A percentile compares a stretch with the other conserved stretches of the same genome.
phyloP scores from a whole-genome alignment of 2,329 filamentous ascomycete species.

The Neopestalotiopsis sp. region DNA sequence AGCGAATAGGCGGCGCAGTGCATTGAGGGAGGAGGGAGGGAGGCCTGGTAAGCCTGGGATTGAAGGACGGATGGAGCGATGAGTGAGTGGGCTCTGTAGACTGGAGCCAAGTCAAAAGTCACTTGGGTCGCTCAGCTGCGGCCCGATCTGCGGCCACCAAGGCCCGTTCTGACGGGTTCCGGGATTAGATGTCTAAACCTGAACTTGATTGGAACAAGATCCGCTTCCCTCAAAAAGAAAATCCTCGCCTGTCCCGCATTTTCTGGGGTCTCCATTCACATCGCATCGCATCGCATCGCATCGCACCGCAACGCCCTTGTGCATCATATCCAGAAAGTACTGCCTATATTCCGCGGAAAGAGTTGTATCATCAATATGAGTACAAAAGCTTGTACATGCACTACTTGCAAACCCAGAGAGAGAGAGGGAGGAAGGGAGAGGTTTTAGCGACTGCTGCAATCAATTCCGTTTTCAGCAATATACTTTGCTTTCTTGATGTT shows the following conservation, averaged over 20 bases:
- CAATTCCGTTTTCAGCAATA: too few relatives aligned
- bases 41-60: neutral
- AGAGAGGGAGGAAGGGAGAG: too few relatives aligned
- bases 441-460: too few relatives aligned
- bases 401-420: too few relatives aligned
- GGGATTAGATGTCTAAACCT: conserved; percentile 33
- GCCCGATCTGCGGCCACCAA: conserved; percentile 39
- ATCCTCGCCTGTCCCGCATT: conserved; percentile 2
- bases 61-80: neutral
- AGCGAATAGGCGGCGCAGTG: neutral
- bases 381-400: too few relatives aligned
- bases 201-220: conserved; percentile 36
- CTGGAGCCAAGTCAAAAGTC: conserved; percentile 31
- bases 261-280: neutral
- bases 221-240: conserved; percentile 20
- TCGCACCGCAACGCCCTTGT: conserved; percentile 13
- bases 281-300: conserved; percentile 11
- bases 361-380: too few relatives aligned
- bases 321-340: conserved; percentile 13
- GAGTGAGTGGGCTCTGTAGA: conserved; percentile 13
- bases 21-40: too few relatives aligned
- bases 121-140: conserved; percentile 38
- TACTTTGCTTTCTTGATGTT: too few relatives aligned
- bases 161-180: conserved; percentile 38
- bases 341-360: conserved; percentile 7